Percentiles rank a stretch among this genome's conserved stretches.
Conservation (phyloP, 2,329 filamentous ascomycete species). For the Purpureocillium takamizusanense region DNA sequence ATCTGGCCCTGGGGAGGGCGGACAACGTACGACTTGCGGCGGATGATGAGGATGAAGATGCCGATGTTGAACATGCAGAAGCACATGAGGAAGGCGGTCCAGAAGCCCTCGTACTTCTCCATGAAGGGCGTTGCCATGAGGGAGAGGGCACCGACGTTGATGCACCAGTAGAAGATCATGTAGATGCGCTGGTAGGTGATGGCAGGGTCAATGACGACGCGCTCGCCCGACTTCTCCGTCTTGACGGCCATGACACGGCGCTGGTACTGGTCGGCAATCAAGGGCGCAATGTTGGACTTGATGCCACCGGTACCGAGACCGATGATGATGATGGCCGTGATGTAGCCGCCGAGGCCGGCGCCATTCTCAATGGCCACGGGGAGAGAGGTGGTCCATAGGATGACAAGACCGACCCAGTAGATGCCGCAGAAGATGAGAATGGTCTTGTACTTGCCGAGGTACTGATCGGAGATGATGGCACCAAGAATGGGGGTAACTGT, state of each 20-base stretch:
- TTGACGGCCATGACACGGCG: conserved; percentile 38
- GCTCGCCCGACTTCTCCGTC: conserved; percentile 39
- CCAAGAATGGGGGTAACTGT: conserved; percentile 34
- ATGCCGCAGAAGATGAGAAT: conserved; percentile 47
- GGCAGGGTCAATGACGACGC: conserved; percentile 58
- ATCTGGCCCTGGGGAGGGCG: conserved; percentile 51
- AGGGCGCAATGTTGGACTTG: conserved; percentile 53
- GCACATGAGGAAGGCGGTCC: conserved; percentile 49
- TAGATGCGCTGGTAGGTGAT: conserved; percentile 61
- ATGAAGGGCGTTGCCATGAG: conserved; percentile 58
- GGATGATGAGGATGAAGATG: conserved; percentile 38
- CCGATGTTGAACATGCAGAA: conserved; percentile 56
- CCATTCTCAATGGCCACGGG: conserved; percentile 24
- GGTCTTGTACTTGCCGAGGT: conserved; percentile 53
- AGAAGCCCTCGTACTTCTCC: conserved; percentile 60
- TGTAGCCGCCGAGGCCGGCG: conserved; percentile 39
- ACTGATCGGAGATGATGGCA: conserved; percentile 47
- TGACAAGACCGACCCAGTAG: conserved; percentile 47
- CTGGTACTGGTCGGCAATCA: conserved; percentile 59
- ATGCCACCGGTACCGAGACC: conserved; percentile 61
- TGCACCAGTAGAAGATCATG: conserved; percentile 67
- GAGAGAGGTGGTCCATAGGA: conserved; percentile 43
- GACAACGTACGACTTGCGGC: conserved; percentile 39
- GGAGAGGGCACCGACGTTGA: conserved; percentile 64
- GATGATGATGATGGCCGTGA: conserved; percentile 50